A percentile compares a stretch with the other conserved stretches of the same genome.
These are phyloP conservation scores for Fusarium transvaalense DNA, from an alignment of 2,329 filamentous ascomycete genomes.

Conservation along the genomic window DNA sequence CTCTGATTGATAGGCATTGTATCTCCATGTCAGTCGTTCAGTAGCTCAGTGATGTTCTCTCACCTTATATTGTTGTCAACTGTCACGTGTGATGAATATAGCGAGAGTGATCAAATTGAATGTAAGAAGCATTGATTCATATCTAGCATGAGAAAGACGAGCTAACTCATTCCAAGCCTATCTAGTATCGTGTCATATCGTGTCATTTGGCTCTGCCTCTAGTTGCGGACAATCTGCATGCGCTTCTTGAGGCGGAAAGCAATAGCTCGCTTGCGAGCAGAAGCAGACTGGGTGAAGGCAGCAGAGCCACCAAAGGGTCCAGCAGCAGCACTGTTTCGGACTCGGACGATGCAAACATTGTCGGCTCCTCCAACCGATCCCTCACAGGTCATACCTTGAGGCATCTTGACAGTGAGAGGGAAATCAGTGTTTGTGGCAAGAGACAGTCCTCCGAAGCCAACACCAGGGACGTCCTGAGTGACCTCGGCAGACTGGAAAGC, in stretches of 20 bases:
- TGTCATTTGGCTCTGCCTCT: background rate
- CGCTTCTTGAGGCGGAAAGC: constrained; percentile 62
- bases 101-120: background rate
- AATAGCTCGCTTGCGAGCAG: constrained; percentile 71
- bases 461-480: constrained; percentile 71
- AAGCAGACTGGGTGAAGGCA: constrained; percentile 72
- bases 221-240: constrained; percentile 49
- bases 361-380: constrained; percentile 68
- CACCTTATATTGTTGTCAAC: rapidly evolving
- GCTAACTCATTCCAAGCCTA: background rate
- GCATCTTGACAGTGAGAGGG: constrained; percentile 74
- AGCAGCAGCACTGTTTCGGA: constrained; percentile 71
- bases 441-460: constrained; percentile 68
- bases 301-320: constrained; percentile 76
- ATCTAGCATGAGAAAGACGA: no score
- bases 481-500: constrained; percentile 72
- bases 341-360: constrained; percentile 74
- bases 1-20: no score
- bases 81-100: background rate
- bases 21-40: no score
- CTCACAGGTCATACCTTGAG: constrained; percentile 74
- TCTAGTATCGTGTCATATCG: background rate
- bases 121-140: background rate
- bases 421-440: constrained; percentile 72
- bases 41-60: no score